Evolutionary conservation across 768 basidiomycete genomes (phyloP), one percentile per base, ranked within the genome.

Genomic region (Kwoniella dejecticola): DNA sequence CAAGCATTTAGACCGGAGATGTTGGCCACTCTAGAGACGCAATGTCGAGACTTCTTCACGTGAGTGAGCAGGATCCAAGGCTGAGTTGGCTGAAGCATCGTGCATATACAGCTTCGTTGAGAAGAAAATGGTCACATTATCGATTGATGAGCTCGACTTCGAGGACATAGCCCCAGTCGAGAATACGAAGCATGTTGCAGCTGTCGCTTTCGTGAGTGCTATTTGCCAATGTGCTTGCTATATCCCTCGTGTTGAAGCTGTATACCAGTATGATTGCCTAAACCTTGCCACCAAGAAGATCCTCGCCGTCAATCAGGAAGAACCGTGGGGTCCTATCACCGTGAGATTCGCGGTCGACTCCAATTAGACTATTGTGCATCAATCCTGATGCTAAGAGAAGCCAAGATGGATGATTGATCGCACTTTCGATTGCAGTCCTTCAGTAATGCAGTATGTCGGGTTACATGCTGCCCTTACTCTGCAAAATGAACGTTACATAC

Each of bases 221-320:
- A 13, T n/a, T n/a, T n/a, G n/a, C n/a, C n/a, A n/a, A n/a, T n/a
- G n/a, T n/a, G n/a, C n/a, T n/a, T n/a, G n/a, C n/a, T n/a, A n/a
- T n/a, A n/a, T n/a, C 12, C 24, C 24, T 29, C 21, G 24, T 19
- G 48, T 63, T 63, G 54, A 55, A 7, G 31, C 12, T 19, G 13
- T 15, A 27, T 24, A 2, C 23, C 52, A 62, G 74, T 71, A 76
- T 47, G 69, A 76, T 38, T 69, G 69, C 42, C 61, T 76, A 17
- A 73, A 71, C 8, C 69, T 76, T 27, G 68, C 68, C 10, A 76
- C 74, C 10, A 76, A 70, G 44, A 60, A 62, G n/a, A 64, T 76
- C 47, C 41, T 76, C 11, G 29, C 56, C 3, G 59, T 76, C 44
- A 48, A 56, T 6, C 73, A 75, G 45, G 62, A 60, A 7, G 31